phyloP scores from a whole-genome alignment of 208 protist genomes.

The Trichomonas vaginalis region DNA sequence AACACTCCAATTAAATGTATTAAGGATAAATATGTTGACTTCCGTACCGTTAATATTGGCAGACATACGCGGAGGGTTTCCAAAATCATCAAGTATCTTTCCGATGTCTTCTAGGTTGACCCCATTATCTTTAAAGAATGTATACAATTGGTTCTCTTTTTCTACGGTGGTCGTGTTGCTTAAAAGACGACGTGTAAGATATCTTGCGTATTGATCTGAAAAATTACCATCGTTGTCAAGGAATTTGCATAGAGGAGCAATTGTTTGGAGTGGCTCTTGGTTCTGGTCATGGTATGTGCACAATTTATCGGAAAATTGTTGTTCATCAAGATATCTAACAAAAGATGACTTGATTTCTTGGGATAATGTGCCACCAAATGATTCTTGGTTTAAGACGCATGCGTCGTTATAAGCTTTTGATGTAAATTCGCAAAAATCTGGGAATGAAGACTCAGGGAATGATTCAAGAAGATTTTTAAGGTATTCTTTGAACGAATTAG shows the following conservation, averaged over 20 bases:
- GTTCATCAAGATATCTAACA: not conserved
- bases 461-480: not conserved
- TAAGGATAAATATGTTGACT: not conserved
- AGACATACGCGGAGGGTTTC: not conserved
- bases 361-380: not conserved
- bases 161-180: not conserved
- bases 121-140: not conserved
- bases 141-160: not conserved
- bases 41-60: not conserved
- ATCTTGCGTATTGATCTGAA: not conserved
- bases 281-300: not conserved
- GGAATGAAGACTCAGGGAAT: not conserved
- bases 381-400: not conserved
- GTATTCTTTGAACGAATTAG: not conserved
- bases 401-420: not conserved
- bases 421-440: not conserved
- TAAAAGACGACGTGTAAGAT: not conserved
- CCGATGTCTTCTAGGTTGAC: not conserved
- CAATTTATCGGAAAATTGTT: not conserved
- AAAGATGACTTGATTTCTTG: not conserved
- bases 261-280: not conserved
- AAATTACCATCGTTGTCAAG: not conserved
- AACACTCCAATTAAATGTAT: not conserved
- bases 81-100: not conserved
- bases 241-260: not conserved